These are phyloP conservation scores for Cyclotella kingstonii DNA, from an alignment of 108 stramenopile genomes.

Conservation along the genomic window DNA sequence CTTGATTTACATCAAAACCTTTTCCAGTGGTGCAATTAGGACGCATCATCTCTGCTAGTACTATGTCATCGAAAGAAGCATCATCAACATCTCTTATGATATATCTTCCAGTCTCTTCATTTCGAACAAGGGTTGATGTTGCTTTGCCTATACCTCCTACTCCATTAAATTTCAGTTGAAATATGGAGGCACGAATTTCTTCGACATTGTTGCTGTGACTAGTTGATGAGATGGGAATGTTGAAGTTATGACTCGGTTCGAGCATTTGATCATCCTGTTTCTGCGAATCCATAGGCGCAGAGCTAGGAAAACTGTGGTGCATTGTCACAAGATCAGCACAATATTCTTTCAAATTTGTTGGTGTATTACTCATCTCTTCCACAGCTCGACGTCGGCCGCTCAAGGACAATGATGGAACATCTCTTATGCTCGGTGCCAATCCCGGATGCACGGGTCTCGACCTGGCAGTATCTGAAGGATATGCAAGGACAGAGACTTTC, in stretches of 20 bases:
- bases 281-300: background rate
- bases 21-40: background rate
- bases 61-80: constrained; percentile 22
- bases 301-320: too few species aligned
- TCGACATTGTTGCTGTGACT: constrained; percentile 9
- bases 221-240: background rate
- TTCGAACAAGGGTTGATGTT: constrained; percentile 36
- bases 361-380: constrained; percentile 7
- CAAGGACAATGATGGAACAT: background rate
- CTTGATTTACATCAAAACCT: background rate
- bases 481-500: too few species aligned
- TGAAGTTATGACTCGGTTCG: constrained; percentile 7
- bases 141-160: constrained; percentile 28
- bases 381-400: constrained; percentile 4
- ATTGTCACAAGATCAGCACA: too few species aligned
- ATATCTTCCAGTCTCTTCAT: constrained; percentile 31
- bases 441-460: background rate
- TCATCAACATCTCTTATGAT: constrained; percentile 39
- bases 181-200: constrained; percentile 36
- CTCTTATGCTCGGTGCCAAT: constrained; percentile 11
- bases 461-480: background rate
- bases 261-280: background rate
- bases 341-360: background rate
- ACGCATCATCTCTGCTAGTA: constrained; percentile 13
- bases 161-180: constrained; percentile 32